Evolutionary conservation across 306 rosid species (phyloP), one percentile per base, ranked within the genome.

Genomic region (Mimosa pudica): DNA sequence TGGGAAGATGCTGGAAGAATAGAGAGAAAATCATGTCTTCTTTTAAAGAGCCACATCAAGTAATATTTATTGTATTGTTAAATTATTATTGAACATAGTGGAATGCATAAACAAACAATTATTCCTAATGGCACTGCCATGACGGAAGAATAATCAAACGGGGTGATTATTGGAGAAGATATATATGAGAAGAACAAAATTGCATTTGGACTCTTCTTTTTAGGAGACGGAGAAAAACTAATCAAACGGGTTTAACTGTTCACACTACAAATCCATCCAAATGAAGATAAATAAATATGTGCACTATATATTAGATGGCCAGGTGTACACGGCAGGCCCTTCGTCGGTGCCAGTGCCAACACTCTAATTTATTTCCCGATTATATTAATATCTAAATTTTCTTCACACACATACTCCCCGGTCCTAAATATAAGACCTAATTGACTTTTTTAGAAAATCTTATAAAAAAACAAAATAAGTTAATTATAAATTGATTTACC

Each of bases 121-220:
- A 6, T 6, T 38, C 42, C 4, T n/a, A 74, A 67, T 85, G 88
- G 81, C 88, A 78, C 74, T 70, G 58, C 83, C 88, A 69, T 85
- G 88, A 85, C 83, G 32, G n/a, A 77, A 85, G 77, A 74, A 73
- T 44, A 16, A 54, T 16, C 6, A 54, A 18, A 52, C 46, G 47
- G 32, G 14, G 35, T n/a, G 33, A 68, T 17, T 3, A 8, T 13
- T 5, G 14, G 70, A 75, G 35, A 24, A 24, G 0, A 24, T 24
- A 24, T 24, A 24, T 24, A 24, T 24, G 30, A 24, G 30, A 8
- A 13, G 8, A 46, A 54, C 54, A 57, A 35, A 20, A 7, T 9
- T 66, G 36, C 61, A n/a, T 74, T 82, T 62, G 68, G 71, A 77
- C 35, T 33, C 84, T 47, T 36, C 76, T 73, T 73, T 77, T 14